Evolutionary conservation across 2,329 filamentous ascomycete species (phyloP).

Genomic region (Beauveria rudraprayagi): DNA sequence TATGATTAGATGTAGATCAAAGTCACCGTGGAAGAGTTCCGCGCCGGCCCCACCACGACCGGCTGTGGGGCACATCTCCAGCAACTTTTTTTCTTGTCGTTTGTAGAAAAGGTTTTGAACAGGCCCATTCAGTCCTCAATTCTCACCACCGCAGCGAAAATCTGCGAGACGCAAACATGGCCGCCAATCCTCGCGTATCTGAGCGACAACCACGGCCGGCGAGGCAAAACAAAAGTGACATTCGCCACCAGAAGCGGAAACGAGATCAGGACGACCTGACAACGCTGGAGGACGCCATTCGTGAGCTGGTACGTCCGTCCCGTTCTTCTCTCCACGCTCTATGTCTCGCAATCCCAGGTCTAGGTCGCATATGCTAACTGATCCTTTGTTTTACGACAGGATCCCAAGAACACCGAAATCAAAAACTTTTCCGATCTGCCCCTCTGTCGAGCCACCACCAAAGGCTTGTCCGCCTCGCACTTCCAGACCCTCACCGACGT

Average conservation of each 20-base stretch:
- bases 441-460: constrained; percentile 69
- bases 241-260: constrained; percentile 30
- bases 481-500: constrained; percentile 89
- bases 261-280: constrained; percentile 28
- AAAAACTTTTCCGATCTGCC: constrained; percentile 77
- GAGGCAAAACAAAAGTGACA: constrained; percentile 25
- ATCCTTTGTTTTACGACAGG: constrained; percentile 31
- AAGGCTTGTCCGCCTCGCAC: constrained; percentile 76
- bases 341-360: too few species aligned
- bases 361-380: neutral
- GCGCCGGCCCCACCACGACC: constrained; percentile 1
- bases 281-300: constrained; percentile 25
- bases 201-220: neutral
- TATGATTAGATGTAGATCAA: too few species aligned
- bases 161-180: constrained; percentile 5
- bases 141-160: neutral
- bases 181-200: constrained; percentile 2
- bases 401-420: constrained; percentile 49
- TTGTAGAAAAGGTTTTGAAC: constrained; percentile 1
- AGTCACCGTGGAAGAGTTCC: neutral
- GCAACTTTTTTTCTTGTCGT: constrained; percentile 9
- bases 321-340: neutral
- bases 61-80: constrained; percentile 6
- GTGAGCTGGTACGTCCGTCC: constrained; percentile 24
- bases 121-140: neutral